Conservation (phyloP, 2,329 filamentous ascomycete genomes). For the Ophiostoma sp. region DNA sequence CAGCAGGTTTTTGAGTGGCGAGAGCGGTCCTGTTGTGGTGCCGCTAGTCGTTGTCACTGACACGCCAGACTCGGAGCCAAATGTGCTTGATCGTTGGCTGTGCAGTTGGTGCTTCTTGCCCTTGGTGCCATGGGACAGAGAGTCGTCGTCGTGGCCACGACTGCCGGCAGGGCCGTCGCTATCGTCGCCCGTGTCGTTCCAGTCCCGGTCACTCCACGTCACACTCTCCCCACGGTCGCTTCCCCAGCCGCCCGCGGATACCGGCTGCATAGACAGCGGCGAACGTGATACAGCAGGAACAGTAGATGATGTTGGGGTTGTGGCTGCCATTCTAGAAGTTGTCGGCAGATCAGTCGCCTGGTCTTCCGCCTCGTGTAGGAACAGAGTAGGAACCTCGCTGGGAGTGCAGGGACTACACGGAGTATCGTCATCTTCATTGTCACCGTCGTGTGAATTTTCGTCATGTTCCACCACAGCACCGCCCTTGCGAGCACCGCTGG, state of each 20-base stretch:
- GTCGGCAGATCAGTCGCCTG: slow-evolving; percentile 18
- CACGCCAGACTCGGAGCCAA: slow-evolving; percentile 19
- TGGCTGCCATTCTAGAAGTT: background rate
- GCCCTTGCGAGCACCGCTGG: background rate
- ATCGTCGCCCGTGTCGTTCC: slow-evolving; percentile 49
- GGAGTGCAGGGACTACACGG: background rate
- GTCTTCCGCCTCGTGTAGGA: slow-evolving; percentile 7
- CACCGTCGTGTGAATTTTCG: slow-evolving; percentile 2
- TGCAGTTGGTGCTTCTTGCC: slow-evolving; percentile 5
- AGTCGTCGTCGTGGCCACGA: background rate
- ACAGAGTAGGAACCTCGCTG: background rate
- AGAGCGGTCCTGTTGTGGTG: slow-evolving; percentile 21
- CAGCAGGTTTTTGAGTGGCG: slow-evolving; percentile 1
- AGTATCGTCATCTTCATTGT: background rate
- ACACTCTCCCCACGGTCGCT: slow-evolving; percentile 46
- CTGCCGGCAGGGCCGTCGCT: slow-evolving; percentile 32
- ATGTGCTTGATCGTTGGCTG: slow-evolving; percentile 9
- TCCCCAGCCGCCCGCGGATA: slow-evolving; percentile 24
- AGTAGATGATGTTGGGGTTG: background rate
- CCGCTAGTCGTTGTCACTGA: slow-evolving; percentile 17
- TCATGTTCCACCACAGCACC: background rate
- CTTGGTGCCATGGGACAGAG: no score
- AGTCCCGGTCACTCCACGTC: slow-evolving; percentile 62
- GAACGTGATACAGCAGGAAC: background rate
- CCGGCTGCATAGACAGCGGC: background rate